Percentiles rank a stretch among this genome's conserved stretches.
Evolutionary conservation across 805 yeast genomes (phyloP).

Genomic region (Kodamaea neixiangensis): DNA sequence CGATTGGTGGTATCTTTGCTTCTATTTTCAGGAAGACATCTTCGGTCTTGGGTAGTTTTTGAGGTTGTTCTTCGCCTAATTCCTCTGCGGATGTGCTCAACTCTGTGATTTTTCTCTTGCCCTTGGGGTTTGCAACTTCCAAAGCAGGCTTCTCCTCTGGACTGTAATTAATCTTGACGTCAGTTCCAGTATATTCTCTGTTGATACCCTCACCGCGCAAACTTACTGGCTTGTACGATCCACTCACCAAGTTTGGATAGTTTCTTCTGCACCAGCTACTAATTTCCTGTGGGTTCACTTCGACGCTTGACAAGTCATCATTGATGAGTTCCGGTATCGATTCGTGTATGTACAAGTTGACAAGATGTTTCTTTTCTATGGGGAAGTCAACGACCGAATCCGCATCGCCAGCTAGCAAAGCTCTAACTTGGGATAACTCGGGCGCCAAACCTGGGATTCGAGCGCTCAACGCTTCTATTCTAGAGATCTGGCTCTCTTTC

Average conservation of each 20-base stretch:
- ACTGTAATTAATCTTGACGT: slow-evolving; percentile 3
- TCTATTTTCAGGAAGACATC: background rate
- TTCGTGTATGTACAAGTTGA: slow-evolving; percentile 36
- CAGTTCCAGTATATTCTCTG: slow-evolving; percentile 11
- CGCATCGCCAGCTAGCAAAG: background rate
- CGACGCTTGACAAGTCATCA: slow-evolving; percentile 38
- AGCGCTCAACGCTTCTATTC: slow-evolving; percentile 7
- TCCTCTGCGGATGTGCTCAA: background rate
- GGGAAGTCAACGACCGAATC: background rate
- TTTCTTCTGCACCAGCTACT: slow-evolving; percentile 42
- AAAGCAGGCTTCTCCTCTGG: background rate
- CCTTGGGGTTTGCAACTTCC: background rate
- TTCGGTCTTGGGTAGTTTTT: background rate
- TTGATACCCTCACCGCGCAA: slow-evolving; percentile 22
- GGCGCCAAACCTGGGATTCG: slow-evolving; percentile 7
- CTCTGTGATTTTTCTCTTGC: slow-evolving; percentile 1
- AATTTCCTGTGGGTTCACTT: slow-evolving; percentile 41
- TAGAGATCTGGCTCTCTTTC: slow-evolving; percentile 1
- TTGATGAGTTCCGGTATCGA: slow-evolving; percentile 36
- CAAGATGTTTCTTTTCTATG: slow-evolving; percentile 21
- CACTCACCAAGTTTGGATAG: slow-evolving; percentile 33
- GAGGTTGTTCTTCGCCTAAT: background rate
- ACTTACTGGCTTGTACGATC: slow-evolving; percentile 36
- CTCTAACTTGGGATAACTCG: slow-evolving; percentile 9
- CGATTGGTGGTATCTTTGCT: slow-evolving; percentile 1